A percentile compares a stretch with the other conserved stretches of the same genome.
Conservation (phyloP, 306 rosid genomes). For the Glycyrrhiza uralensis region DNA sequence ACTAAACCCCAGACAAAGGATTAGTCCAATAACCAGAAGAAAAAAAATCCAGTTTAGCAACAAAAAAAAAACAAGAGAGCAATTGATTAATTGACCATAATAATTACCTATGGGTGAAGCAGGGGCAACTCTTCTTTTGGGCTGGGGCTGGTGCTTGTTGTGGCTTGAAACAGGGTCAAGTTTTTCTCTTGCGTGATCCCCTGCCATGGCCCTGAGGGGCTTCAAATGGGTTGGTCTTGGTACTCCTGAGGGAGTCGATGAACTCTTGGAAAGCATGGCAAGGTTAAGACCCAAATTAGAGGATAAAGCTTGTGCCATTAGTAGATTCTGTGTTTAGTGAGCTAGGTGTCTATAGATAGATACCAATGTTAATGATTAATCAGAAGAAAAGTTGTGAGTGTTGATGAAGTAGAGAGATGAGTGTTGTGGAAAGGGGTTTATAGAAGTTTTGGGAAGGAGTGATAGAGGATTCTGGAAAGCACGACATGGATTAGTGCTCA, state of each 20-base stretch:
- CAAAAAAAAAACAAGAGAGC: not conserved
- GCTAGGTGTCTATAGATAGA: not conserved
- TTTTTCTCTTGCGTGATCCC: slow-evolving; percentile 47
- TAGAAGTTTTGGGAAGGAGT: not conserved
- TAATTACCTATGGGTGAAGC: slow-evolving; percentile 50
- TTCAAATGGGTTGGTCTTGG: not conserved
- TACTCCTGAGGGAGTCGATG: not conserved
- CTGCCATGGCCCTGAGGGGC: slow-evolving; percentile 45
- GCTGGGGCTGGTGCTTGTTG: slow-evolving; percentile 32
- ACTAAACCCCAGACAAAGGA: too few species aligned
- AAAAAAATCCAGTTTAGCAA: too few species aligned
- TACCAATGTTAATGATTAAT: too few species aligned
- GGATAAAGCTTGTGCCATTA: slow-evolving; percentile 38
- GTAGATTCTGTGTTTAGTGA: not conserved
- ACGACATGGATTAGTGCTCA: not conserved
- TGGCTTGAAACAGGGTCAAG: slow-evolving; percentile 48
- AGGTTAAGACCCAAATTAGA: slow-evolving; percentile 12
- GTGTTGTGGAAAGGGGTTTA: not conserved
- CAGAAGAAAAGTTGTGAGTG: not conserved
- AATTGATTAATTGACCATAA: not conserved
- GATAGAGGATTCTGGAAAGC: slow-evolving; percentile 30
- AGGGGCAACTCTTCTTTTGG: slow-evolving; percentile 40
- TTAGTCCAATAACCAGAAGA: too few species aligned
- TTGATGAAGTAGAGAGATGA: not conserved
- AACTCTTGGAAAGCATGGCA: not conserved